Base-by-base conservation (phyloP, 1,139 yeast species). In the Geotrichum phurueaensis region DNA sequence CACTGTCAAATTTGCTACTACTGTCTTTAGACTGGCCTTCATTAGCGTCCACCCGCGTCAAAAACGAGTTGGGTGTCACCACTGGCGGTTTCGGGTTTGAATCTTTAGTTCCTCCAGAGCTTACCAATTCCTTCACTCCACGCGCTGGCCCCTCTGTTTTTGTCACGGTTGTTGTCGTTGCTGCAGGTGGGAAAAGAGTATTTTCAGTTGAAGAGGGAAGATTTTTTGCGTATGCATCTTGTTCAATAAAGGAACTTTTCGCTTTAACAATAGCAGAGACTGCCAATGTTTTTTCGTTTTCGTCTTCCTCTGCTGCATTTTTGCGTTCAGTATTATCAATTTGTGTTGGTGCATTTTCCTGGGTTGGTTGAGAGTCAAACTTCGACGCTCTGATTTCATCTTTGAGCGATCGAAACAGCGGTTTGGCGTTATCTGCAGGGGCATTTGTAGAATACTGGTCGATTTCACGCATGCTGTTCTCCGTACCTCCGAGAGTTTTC, bases 191-290 rank as follows among this genome's bases (percentile, higher is more conserved):
- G 36, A 61, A 27, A 12, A 68, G 60, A 36, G 64, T 61, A 51
- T 64, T 62, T 52, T 66, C 63, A 49, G 57, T 27, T 47, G 54
- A 22, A 47, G 22, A 23, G 20, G n/a, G 18, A 20, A 31, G 48
- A 31, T 27, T 52, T 10, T 53, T 27, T 25, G 22, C 20, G 10
- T 31, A 13, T 25, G 20, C 13, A 43, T n/a, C n/a, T 20, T 48
- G 36, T 18, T 31, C 20, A 22, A 36, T 13, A 31, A 50, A 29
- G 20, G 47, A 15, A 13, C 20, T n/a, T 7, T 39, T 39, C 20
- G 20, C 22, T 39, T 39, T 39, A 22, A 18, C 7, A 39, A 22
- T n/a, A 39, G 22, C n/a, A n/a, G 20, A n/a, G 9, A 18, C 47
- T n/a, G 47, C 47, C 18, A 39, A 22, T 7, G 47, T 39, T 39